Conservation (phyloP, 2,329 filamentous ascomycete species). For the Allantophomopsis lycopodina region DNA sequence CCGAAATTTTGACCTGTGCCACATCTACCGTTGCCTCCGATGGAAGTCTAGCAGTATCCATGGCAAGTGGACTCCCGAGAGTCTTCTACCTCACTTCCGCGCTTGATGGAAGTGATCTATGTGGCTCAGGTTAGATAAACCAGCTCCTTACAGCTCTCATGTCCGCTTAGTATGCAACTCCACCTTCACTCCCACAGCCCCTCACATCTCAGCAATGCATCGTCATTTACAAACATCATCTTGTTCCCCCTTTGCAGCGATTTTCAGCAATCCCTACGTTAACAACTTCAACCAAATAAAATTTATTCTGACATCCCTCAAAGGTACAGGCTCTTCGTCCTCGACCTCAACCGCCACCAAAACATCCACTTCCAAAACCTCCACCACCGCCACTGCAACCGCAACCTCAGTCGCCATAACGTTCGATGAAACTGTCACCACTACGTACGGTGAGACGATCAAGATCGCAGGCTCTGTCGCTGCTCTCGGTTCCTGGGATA, state of each 20-base stretch:
- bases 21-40: conserved; percentile 24
- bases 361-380: neutral
- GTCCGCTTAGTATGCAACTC: too few relatives aligned
- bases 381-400: too few relatives aligned
- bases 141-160: too few relatives aligned
- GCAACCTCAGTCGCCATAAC: conserved; percentile 35
- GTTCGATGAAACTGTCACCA: conserved; percentile 45
- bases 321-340: neutral
- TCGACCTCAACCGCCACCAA: neutral
- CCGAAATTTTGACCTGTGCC: conserved; percentile 30
- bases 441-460: conserved; percentile 47
- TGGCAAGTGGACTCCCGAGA: conserved; percentile 26
- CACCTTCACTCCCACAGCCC: too few relatives aligned
- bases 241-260: too few relatives aligned
- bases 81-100: conserved; percentile 23
- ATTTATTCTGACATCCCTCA: conserved; percentile 9
- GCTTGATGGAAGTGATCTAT: conserved; percentile 22
- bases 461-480: conserved; percentile 47
- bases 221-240: too few relatives aligned
- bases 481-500: conserved; percentile 50
- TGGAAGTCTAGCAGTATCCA: conserved; percentile 28
- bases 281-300: neutral
- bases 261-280: too few relatives aligned
- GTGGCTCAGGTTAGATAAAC: conserved; percentile 6
- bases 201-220: too few relatives aligned